Evolutionary conservation across 1,284 basidiomycete genomes (phyloP).

Genomic region (Ceratobasidium sp.): DNA sequence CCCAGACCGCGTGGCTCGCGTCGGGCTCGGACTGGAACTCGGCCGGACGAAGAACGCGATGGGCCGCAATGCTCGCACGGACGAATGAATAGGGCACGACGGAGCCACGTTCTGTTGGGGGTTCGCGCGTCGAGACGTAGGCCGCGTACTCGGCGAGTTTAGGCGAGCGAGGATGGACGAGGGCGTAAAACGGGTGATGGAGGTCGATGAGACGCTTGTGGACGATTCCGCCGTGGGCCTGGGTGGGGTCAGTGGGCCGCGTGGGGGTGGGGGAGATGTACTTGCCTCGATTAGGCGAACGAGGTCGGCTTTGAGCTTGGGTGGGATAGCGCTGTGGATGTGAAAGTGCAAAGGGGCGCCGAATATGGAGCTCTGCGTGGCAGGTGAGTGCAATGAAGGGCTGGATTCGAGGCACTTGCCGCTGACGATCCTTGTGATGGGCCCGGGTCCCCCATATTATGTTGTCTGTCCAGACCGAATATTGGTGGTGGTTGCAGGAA

Average conservation of each 20-base stretch:
- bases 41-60: slow-evolving; percentile 6
- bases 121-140: slow-evolving; percentile 19
- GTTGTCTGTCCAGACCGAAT: slow-evolving; percentile 6
- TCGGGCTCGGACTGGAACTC: slow-evolving; percentile 22
- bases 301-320: slow-evolving; percentile 39
- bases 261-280: not conserved
- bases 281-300: slow-evolving; percentile 35
- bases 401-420: slow-evolving; percentile 29
- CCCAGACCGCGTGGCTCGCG: slow-evolving; percentile 36
- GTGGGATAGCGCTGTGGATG: slow-evolving; percentile 22
- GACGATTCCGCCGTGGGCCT: slow-evolving; percentile 34
- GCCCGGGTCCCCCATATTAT: slow-evolving; percentile 26
- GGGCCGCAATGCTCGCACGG: slow-evolving; percentile 32
- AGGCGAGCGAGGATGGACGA: slow-evolving; percentile 23
- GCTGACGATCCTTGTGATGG: not conserved
- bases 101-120: slow-evolving; percentile 29
- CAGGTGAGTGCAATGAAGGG: slow-evolving; percentile 19
- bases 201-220: slow-evolving; percentile 36
- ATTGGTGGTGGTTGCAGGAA: slow-evolving; percentile 12
- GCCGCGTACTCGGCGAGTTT: slow-evolving; percentile 18
- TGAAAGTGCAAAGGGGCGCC: slow-evolving; percentile 18
- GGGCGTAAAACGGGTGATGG: slow-evolving; percentile 37
- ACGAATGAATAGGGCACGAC: slow-evolving; percentile 41
- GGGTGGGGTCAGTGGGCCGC: slow-evolving; percentile 13
- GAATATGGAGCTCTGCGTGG: slow-evolving; percentile 28